Evolutionary conservation across 805 yeast genomes (phyloP), one percentile per base, ranked within the genome.

Genomic region (Aciculoconidium aculeatum): DNA sequence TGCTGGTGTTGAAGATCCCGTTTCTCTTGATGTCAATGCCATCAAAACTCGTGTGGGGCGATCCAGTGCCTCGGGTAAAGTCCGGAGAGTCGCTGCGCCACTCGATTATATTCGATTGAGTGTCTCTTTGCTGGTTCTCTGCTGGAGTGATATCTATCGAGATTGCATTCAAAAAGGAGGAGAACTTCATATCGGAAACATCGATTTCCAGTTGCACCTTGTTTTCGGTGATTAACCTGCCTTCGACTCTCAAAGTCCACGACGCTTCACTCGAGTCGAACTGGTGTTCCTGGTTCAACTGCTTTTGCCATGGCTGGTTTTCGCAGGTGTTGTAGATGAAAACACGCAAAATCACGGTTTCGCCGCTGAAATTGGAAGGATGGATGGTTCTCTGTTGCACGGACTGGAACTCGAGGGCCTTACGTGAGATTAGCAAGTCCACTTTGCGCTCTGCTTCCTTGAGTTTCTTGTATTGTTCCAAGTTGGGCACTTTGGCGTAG

Each of bases 201-300:
- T 67, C 72, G n/a, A n/a, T n/a, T n/a, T n/a, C n/a, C n/a, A n/a
- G n/a, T n/a, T n/a, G n/a, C 1, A 66, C 67, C 29, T 64, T 69
- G 6, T 50, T 50, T 44, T 76, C 75, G 40, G 70, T 60, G 11
- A 88, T 59, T 14, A 85, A 59, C 35, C 88, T 66, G 9, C 98
- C 98, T 55, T 92, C 97, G 15, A 92, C 72, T 34, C 94, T 69
- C 41, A 90, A 67, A 1, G 92, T 81, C 96, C 96, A 90, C 1
- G 73, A 52, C 3, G 84, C 70, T 24, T 67, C 74, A 5, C 40
- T 41, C 5, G 47, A 28, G 21, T 50, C 53, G 4, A 44, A 30
- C 3, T 47, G 45, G 26, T 41, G 38, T n/a, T 40, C 41, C 28
- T 51, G 53, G 11, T 35, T 36, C 24, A 51, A 43, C 35, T 54